Base-by-base conservation (phyloP, 2,329 filamentous ascomycete species). In the Berkeleyomyces basicola region DNA sequence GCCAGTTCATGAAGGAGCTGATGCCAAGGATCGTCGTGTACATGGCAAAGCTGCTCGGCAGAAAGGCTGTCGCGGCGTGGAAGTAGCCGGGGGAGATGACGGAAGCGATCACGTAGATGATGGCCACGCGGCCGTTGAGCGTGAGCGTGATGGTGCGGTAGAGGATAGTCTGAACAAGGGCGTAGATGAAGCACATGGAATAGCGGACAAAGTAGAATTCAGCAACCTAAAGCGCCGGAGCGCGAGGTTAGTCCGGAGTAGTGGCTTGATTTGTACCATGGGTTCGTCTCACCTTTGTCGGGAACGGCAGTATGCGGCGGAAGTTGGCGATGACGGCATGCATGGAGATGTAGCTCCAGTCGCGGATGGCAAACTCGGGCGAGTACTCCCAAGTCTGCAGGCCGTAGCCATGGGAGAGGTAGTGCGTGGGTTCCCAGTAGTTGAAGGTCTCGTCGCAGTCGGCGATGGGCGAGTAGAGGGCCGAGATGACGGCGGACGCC, bases 401-500 rank as follows among this genome's bases (percentile, higher is more conserved):
- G 46, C 92, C 93, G 70, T 95, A 92, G 68, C 89, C 88, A 76
- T 96, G 90, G 64, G 84, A 87, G 37, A 99, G 81, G 73, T 96
- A 99, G 74, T 99, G 93, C 0, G 91, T 84, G 0, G 93, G 92
- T 70, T 99, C 93, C 90, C 92, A 99, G 77, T 96, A 99, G 73
- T 99, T 99, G 80, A 95, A 99, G 9, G 92, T 92, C 76, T 99
- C 93, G 69, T 99, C 93, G 72, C 93, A 99, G 74, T 99, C 93
- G 72, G 96, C 91, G 67, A 99, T 96, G 0, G 93, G 93, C 1
- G 90, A 85, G 71, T 86, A 92, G 40, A 87, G 70, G 9, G 92
- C 93, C 5, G 92, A 88, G 31, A 92, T 69, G 16, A 87, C 67
- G 70, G 90, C 90, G 67, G 87, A 85, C 39, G 78, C 76, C 55